phyloP scores from a whole-genome alignment of 2,329 filamentous ascomycete species.

The Clarireedia monteithiana region DNA sequence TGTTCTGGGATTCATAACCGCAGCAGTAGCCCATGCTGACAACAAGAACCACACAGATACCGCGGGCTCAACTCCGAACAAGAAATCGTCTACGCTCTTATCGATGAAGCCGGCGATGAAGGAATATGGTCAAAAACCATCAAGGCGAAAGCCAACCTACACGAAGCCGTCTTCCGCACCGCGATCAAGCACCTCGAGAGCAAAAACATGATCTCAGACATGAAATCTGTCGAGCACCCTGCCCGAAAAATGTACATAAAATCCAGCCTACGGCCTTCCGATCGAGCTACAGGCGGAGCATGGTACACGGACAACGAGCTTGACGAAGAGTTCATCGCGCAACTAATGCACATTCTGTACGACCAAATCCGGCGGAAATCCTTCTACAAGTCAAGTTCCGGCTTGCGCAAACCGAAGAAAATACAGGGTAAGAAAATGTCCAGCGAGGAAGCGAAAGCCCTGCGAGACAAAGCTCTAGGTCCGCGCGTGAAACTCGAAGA shows the following conservation, averaged over 20 bases:
- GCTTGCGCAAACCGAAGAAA: conserved; percentile 45
- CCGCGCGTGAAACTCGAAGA: conserved; percentile 9
- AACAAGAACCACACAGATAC: conserved; percentile 37
- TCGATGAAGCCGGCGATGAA: conserved; percentile 76
- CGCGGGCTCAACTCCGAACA: conserved; percentile 64
- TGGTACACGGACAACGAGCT: conserved; percentile 92
- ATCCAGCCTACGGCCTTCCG: conserved; percentile 71
- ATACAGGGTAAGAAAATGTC: conserved; percentile 41
- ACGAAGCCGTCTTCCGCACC: conserved; percentile 74
- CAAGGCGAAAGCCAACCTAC: conserved; percentile 70
- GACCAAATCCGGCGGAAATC: conserved; percentile 64
- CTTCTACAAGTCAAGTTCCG: conserved; percentile 49
- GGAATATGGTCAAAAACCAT: conserved; percentile 90
- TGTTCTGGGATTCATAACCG: neutral
- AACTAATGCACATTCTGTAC: conserved; percentile 65
- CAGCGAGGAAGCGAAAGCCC: conserved; percentile 31
- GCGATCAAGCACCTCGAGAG: conserved; percentile 76
- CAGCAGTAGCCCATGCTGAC: neutral
- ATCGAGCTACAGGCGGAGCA: conserved; percentile 84
- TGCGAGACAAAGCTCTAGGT: conserved; percentile 19
- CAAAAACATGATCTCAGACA: conserved; percentile 75
- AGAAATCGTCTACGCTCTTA: conserved; percentile 77
- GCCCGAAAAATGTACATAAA: conserved; percentile 97
- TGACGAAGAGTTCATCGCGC: conserved; percentile 80
- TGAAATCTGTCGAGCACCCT: conserved; percentile 87